These are phyloP conservation scores for Evansstolkia leycettana DNA, from an alignment of 495 filamentous ascomycete genomes.

Conservation along the genomic window DNA sequence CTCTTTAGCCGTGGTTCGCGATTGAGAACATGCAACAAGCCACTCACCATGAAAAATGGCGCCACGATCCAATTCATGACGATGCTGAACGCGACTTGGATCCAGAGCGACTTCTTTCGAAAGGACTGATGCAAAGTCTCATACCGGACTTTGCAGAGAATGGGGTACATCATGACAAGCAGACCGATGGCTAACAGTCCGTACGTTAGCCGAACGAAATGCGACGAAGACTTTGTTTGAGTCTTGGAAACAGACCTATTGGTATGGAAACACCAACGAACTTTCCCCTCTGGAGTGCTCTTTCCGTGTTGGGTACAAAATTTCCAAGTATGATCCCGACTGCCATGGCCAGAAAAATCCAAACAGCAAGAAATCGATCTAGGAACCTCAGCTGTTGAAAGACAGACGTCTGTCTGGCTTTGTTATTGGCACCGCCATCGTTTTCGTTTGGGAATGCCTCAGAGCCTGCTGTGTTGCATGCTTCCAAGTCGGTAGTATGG, in stretches of 20 bases:
- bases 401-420: slow-evolving; percentile 12
- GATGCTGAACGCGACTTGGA: slow-evolving; percentile 57
- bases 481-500: too few species aligned
- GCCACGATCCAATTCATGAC: slow-evolving; percentile 69
- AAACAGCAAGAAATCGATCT: slow-evolving; percentile 67
- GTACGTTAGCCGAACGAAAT: too few species aligned
- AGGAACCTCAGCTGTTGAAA: slow-evolving; percentile 51
- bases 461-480: too few species aligned
- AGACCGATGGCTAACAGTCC: slow-evolving; percentile 55
- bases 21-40: neutral
- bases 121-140: slow-evolving; percentile 67
- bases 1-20: too few species aligned
- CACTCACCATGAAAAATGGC: slow-evolving; percentile 59
- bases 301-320: slow-evolving; percentile 51
- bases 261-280: slow-evolving; percentile 68
- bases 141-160: slow-evolving; percentile 83
- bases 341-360: slow-evolving; percentile 80
- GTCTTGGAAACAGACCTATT: too few species aligned
- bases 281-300: slow-evolving; percentile 53
- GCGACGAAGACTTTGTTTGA: too few species aligned
- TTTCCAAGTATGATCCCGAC: slow-evolving; percentile 72
- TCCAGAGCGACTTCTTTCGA: slow-evolving; percentile 50
- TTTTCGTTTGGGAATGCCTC: neutral
- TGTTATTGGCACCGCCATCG: too few species aligned
- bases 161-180: slow-evolving; percentile 92